Conservation (phyloP, 306 rosid genomes). For the Cucurbita ficifolia region DNA sequence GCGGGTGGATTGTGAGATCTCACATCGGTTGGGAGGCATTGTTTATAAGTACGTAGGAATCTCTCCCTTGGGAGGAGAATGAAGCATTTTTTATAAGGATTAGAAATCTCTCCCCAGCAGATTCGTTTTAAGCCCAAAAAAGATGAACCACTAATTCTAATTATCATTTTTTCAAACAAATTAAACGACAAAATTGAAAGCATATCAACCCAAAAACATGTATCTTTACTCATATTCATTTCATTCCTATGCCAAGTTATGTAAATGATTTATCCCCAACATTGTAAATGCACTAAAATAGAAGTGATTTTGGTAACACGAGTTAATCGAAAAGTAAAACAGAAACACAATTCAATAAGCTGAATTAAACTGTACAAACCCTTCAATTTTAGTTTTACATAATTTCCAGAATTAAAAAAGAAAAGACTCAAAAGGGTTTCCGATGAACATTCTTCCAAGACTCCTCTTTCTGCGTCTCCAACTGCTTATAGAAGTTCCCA, state of each 20-base stretch:
- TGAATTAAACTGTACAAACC: not conserved
- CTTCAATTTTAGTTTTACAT: not conserved
- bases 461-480: slow-evolving; percentile 76
- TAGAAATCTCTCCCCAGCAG: no score
- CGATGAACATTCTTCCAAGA: slow-evolving; percentile 41
- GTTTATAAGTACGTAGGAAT: no score
- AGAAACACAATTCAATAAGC: not conserved
- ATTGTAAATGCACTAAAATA: no score
- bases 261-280: not conserved
- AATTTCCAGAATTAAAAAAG: not conserved
- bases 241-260: not conserved
- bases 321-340: not conserved
- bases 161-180: no score
- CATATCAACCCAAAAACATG: not conserved
- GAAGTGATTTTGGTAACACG: no score
- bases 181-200: not conserved
- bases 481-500: slow-evolving; percentile 62
- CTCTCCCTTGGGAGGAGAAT: no score
- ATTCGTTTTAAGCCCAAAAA: no score
- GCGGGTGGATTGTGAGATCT: no score
- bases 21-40: no score
- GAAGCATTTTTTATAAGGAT: no score
- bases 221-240: not conserved
- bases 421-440: slow-evolving; percentile 15
- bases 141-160: no score